Evolutionary conservation across 306 rosid genomes (phyloP), one percentile per base, ranked within the genome.

Genomic region (Prinsepia uniflora): DNA sequence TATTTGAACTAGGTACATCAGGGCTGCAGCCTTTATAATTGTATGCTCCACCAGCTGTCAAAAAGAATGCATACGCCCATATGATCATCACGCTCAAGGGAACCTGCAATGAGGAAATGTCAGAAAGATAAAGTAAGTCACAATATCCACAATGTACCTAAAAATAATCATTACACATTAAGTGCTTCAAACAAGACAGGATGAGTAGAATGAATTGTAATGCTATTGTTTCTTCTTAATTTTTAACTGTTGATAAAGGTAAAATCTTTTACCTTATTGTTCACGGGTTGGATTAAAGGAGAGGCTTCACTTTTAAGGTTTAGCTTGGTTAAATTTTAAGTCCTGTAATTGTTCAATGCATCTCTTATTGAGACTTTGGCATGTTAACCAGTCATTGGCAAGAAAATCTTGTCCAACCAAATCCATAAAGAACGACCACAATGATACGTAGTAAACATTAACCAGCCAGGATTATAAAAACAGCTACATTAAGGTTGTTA

Each of bases 41-140:
- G 72, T 94, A 94, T 41, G 90, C 98, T 71, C 98, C 98, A 10
- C 98, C 92, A 40, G 92, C 90, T 49, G 97, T 94, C 84, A 94
- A 77, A 87, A 94, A 89, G 58, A 89, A 87, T 19, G 97, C 98
- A 67, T 82, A 94, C 63, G 78, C 84, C 98, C 97, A 94, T 72
- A 84, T 73, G 75, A 94, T 75, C 71, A 82, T 55, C 50, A 82
- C 79, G 36, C 98, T 90, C 80, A 90, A 72, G n/a, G 98, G 96
- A 80, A 90, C 97, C 98, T 94, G 88, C 63, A 72, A 75, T 76
- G 71, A 62, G 49, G 55, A 77, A 78, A 73, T 36, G 10, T 44
- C 39, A 56, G 48, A 53, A 68, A 65, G 57, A 65, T 72, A 42
- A 71, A 40, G 62, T 53, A 54, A 67, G 18, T 48, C 18, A 42